Evolutionary conservation across 2,329 filamentous ascomycete genomes (phyloP).

Genomic region (Cucurbitaria berberidis): DNA sequence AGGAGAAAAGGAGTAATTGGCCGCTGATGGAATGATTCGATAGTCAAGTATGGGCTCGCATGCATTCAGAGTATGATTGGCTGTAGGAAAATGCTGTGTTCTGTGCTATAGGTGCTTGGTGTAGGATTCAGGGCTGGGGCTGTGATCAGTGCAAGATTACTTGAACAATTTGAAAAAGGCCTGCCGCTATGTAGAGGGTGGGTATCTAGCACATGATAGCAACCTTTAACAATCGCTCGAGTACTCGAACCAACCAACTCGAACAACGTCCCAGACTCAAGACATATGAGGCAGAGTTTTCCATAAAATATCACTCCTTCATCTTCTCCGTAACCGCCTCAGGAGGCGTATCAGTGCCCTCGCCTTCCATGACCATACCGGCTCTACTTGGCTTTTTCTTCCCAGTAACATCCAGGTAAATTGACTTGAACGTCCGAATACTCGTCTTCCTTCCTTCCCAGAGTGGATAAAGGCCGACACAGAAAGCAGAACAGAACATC

Average conservation of each 20-base stretch:
- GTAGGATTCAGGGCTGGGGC: too few relatives aligned
- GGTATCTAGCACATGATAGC: neutral
- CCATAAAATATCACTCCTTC: constrained; percentile 3
- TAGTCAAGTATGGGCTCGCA: too few relatives aligned
- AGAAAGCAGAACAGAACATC: constrained; percentile 74
- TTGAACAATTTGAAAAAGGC: too few relatives aligned
- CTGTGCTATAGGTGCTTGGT: too few relatives aligned
- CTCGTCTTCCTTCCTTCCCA: constrained; percentile 78
- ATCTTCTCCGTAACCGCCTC: constrained; percentile 30
- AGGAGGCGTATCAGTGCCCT: constrained; percentile 24
- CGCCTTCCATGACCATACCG: constrained; percentile 20
- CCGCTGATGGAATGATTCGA: constrained; percentile 18
- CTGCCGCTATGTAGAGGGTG: too few relatives aligned
- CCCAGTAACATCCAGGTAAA: constrained; percentile 65
- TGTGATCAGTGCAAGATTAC: too few relatives aligned
- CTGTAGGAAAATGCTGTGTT: too few relatives aligned
- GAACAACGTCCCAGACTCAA: neutral
- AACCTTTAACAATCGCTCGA: too few relatives aligned
- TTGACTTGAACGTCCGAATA: constrained; percentile 64
- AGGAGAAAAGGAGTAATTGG: constrained; percentile 21
- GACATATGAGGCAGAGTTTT: too few relatives aligned
- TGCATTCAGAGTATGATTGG: too few relatives aligned
- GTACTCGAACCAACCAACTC: neutral
- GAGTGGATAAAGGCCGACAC: constrained; percentile 80
- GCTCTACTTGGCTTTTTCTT: constrained; percentile 19